Conservation (phyloP, 495 filamentous ascomycete species). For the Penicillium ucsense region DNA sequence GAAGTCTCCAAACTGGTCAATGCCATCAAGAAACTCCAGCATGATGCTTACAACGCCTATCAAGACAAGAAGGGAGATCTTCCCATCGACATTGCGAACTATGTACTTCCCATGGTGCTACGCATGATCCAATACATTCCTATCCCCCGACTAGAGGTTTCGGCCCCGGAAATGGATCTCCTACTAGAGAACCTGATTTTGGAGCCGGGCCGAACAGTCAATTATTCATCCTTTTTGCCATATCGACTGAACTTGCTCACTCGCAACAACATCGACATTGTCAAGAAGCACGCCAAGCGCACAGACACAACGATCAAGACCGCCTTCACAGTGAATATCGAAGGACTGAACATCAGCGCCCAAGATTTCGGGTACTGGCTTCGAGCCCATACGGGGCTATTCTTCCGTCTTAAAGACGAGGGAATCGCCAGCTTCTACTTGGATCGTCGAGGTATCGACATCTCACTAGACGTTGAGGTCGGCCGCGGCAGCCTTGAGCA, state of each 20-base stretch:
- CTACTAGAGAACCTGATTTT: slow-evolving; percentile 84
- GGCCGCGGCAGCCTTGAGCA: slow-evolving; percentile 64
- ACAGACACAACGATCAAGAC: slow-evolving; percentile 57
- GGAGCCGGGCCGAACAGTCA: slow-evolving; percentile 78
- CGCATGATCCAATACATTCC: slow-evolving; percentile 74
- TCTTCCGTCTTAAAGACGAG: slow-evolving; percentile 62
- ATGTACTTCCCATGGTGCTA: slow-evolving; percentile 72
- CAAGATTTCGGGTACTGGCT: slow-evolving; percentile 79
- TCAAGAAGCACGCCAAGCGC: slow-evolving; percentile 62
- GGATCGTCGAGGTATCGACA: slow-evolving; percentile 77
- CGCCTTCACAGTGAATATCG: slow-evolving; percentile 62
- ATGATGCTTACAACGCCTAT: slow-evolving; percentile 52
- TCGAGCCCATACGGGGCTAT: slow-evolving; percentile 54
- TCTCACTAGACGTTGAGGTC: slow-evolving; percentile 74
- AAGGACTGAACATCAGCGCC: slow-evolving; percentile 72
- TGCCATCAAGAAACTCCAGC: slow-evolving; percentile 53
- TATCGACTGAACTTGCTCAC: slow-evolving; percentile 73
- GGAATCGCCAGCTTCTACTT: slow-evolving; percentile 79
- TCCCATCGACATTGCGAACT: slow-evolving; percentile 60
- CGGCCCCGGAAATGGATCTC: slow-evolving; percentile 73
- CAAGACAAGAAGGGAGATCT: slow-evolving; percentile 55
- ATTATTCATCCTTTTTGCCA: slow-evolving; percentile 81
- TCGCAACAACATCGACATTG: slow-evolving; percentile 75
- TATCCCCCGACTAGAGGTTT: slow-evolving; percentile 77
- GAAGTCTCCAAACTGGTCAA: slow-evolving; percentile 57